phyloP scores from a whole-genome alignment of 2,329 filamentous ascomycete genomes.

The Fusarium circinatum region DNA sequence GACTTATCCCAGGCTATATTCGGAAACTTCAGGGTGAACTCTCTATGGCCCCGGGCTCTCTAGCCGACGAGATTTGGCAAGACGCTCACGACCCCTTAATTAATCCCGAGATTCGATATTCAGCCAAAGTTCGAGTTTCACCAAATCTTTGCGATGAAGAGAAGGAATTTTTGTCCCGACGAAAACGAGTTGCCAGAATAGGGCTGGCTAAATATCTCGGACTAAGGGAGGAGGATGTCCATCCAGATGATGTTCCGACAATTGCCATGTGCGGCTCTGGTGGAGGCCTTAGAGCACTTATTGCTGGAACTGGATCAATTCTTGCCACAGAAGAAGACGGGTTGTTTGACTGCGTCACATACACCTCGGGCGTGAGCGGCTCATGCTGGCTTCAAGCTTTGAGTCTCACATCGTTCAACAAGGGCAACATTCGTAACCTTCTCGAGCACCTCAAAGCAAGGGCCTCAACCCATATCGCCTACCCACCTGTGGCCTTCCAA shows the following conservation, averaged over 20 bases:
- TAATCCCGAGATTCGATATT: conserved; percentile 87
- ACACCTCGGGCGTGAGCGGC: conserved; percentile 94
- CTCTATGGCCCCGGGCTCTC: conserved; percentile 85
- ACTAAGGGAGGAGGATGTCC: conserved; percentile 81
- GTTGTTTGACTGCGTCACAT: conserved; percentile 92
- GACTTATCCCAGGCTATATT: conserved; percentile 77
- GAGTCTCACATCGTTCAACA: conserved; percentile 78
- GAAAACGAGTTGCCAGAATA: conserved; percentile 73
- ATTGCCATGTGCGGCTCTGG: conserved; percentile 97
- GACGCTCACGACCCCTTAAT: conserved; percentile 86
- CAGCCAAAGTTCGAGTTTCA: conserved; percentile 85
- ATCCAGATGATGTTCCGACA: conserved; percentile 90
- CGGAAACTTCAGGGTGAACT: conserved; percentile 88
- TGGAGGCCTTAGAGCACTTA: conserved; percentile 87
- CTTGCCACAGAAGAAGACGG: conserved; percentile 86
- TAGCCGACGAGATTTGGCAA: conserved; percentile 92
- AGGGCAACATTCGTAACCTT: conserved; percentile 73
- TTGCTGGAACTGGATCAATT: conserved; percentile 89
- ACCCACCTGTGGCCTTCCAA: conserved; percentile 84
- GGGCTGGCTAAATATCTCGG: conserved; percentile 86
- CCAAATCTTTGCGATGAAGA: conserved; percentile 85
- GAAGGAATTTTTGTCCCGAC: conserved; percentile 74
- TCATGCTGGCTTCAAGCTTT: conserved; percentile 95
- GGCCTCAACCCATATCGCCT: conserved; percentile 89
- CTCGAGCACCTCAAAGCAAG: conserved; percentile 88